Conservation (phyloP, 192 early-diverging fungal genomes). For the Gigaspora rosea region DNA sequence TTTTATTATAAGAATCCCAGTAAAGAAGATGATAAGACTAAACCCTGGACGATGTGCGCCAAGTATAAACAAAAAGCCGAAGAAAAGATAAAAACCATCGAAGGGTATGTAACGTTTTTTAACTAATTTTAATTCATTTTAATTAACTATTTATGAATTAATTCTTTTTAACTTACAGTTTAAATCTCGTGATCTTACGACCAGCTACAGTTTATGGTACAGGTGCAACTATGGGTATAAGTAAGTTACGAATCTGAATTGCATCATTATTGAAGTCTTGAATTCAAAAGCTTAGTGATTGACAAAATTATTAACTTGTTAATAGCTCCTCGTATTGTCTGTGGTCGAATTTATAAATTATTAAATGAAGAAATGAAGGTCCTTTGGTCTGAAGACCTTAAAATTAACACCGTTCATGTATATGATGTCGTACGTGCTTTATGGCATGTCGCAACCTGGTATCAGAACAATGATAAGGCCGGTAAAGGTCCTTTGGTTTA, state of each 20-base stretch:
- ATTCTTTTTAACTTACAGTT: slow-evolving; percentile 37
- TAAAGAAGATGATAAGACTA: slow-evolving; percentile 65
- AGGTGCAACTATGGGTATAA: slow-evolving; percentile 74
- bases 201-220: slow-evolving; percentile 89
- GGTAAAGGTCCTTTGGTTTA: slow-evolving; percentile 58
- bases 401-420: slow-evolving; percentile 95
- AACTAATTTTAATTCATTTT: background rate
- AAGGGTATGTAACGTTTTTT: slow-evolving; percentile 52
- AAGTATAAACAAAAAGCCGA: slow-evolving; percentile 77
- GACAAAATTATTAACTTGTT: slow-evolving; percentile 13
- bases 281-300: background rate
- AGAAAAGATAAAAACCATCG: slow-evolving; percentile 75
- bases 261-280: background rate
- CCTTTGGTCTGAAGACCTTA: slow-evolving; percentile 90
- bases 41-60: slow-evolving; percentile 81
- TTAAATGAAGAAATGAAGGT: slow-evolving; percentile 88
- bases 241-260: slow-evolving; percentile 49
- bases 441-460: slow-evolving; percentile 58
- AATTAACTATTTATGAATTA: background rate
- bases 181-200: slow-evolving; percentile 82
- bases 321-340: slow-evolving; percentile 88
- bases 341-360: slow-evolving; percentile 84
- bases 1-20: slow-evolving; percentile 38
- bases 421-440: slow-evolving; percentile 72
- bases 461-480: slow-evolving; percentile 48